Base-by-base conservation (phyloP, 768 basidiomycete genomes). In the Amanita pseudoporphyria region DNA sequence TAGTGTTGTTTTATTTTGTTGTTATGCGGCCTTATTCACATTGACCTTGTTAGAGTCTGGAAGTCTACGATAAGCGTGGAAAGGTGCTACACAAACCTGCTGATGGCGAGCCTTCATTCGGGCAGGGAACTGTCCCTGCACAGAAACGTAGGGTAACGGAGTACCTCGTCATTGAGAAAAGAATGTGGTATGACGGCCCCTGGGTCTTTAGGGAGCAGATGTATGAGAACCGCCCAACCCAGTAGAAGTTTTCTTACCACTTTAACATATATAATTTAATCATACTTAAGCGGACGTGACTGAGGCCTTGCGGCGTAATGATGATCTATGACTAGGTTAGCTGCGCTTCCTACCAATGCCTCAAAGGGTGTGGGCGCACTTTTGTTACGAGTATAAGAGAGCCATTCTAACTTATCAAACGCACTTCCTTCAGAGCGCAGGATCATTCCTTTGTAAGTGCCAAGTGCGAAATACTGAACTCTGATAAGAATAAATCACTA, bases 141-240 rank as follows among this genome's bases (percentile, higher is more conserved):
- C 58, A 66, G 49, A 64, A 57, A 28, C 61, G 57, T 37, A 67
- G 64, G 3, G 69, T 72, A 6, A 71, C 65, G 12, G 71, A 72
- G 54, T 72, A 70, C 51, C 56, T 73, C 2, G 63, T 75, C 4
- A 53, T 76, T 32, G 72, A 70, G 65, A 87, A 83, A 59, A 69
- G 76, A 45, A 78, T 81, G 66, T 87, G 84, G 84, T 78, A 78
- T 49, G 74, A 79, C 47, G 67, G 69, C 0, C 79, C 82, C 2
- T 86, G 84, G 84, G 64, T 70, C 49, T 70, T 85, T 56, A 71
- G 79, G 53, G 82, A 82, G 54, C 79, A 82, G 58, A 61, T 81
- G 35, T 73, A 56, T 53, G 63, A 63, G 32, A 36, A 41, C 21
- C 55, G 53, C 14, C 56, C 57, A 26, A 43, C 24, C 19, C 49